Evolutionary conservation across 257 asterid species (phyloP), one percentile per base, ranked within the genome.

Genomic region (Penstemon newberryi): DNA sequence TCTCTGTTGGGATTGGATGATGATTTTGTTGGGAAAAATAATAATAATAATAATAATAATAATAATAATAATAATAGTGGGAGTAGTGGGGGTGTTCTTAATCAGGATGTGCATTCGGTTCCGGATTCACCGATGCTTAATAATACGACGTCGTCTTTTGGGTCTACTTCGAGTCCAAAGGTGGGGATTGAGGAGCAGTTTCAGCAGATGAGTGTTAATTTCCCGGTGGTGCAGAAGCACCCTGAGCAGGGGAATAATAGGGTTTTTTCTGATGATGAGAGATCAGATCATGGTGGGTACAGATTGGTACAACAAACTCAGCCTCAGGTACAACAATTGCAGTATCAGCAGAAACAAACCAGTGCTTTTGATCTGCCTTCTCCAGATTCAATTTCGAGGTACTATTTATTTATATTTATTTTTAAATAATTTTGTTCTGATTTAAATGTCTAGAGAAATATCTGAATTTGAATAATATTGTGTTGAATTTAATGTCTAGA

Each of bases 301-400:
- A 78, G 81, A 67, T 71, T 79, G 79, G 82, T 53, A 11, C 80
- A 68, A 65, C 90, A 76, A 47, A 49, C 65, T 45, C 96, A 84
- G 75, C 78, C 60, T 33, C 91, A 78, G 70, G 84, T 63, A 74
- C 95, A 77, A 45, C 91, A 73, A 38, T 65, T 74, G 7, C 87
- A 63, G 5, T 84, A 18, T 6, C 33, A 25, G 33, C 33, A 1
- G 33, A 25, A 25, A 25, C 33, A 25, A 25, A 25, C 33, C 33
- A 25, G 33, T 25, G 33, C 33, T 25, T 25, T 25, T 25, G 33
- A 25, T 63, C 74, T 85, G 75, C 84, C 86, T 63, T 90, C 99
- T 43, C 97, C 96, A 67, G 95, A 87, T 81, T 90, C 97, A 51
- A 89, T 84, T 71, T 89, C 97, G 39, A 93, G 99, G 99, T 90